Conservation (phyloP, 257 asterid species). For the Prunella vulgaris region DNA sequence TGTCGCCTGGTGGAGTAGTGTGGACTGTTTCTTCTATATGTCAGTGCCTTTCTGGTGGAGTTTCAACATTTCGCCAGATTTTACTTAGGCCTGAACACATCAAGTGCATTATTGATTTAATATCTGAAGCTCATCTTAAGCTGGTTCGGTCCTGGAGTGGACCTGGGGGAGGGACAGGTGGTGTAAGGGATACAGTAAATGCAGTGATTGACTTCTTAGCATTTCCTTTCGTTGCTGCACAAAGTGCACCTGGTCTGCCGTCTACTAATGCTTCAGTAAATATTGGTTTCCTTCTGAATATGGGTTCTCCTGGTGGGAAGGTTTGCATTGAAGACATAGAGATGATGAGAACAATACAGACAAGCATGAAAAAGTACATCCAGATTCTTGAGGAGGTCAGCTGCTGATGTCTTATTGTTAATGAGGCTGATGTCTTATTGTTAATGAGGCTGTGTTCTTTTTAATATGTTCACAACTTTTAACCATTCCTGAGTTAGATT, state of each 20-base stretch:
- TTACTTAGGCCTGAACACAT: conserved; percentile 67
- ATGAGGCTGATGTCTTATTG: no score
- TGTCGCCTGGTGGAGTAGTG: conserved; percentile 81
- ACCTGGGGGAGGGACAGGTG: conserved; percentile 90
- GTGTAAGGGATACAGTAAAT: conserved; percentile 71
- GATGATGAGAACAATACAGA: conserved; percentile 80
- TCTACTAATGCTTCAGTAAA: conserved; percentile 93
- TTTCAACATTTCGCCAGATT: conserved; percentile 77
- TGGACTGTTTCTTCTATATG: conserved; percentile 89
- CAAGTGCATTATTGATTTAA: conserved; percentile 61
- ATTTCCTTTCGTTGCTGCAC: conserved; percentile 89
- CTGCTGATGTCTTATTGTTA: conserved; percentile 17
- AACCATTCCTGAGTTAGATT: conserved; percentile 7
- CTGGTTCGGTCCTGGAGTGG: conserved; percentile 74
- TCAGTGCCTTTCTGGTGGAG: conserved; percentile 94
- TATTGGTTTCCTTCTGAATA: conserved; percentile 87
- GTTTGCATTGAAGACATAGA: conserved; percentile 91
- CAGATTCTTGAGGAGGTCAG: conserved; percentile 90
- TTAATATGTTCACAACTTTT: neutral
- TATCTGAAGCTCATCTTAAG: conserved; percentile 72
- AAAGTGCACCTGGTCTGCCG: conserved; percentile 74
- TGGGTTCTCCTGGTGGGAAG: conserved; percentile 96
- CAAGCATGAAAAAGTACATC: conserved; percentile 77
- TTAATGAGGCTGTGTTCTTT: neutral
- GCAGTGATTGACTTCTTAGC: conserved; percentile 82